Percentiles rank a stretch among this genome's conserved stretches.
Evolutionary conservation across 176 grass and related monocot species (phyloP).

Genomic region (Tillandsia leiboldiana): DNA sequence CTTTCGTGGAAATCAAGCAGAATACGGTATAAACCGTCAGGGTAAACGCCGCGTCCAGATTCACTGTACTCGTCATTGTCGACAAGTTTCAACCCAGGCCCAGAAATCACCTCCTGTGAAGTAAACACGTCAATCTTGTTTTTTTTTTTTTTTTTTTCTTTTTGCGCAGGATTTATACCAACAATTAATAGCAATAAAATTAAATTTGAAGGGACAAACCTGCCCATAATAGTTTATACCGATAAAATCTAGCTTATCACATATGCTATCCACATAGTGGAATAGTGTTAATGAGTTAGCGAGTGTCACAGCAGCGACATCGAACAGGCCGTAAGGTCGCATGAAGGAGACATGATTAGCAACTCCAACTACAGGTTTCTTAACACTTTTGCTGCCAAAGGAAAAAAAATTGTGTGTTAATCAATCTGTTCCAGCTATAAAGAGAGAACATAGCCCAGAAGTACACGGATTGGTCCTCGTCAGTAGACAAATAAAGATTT

Average conservation of each 20-base stretch:
- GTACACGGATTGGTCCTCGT: too few species aligned
- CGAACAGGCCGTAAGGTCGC: conserved; percentile 79
- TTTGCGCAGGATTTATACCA: background rate
- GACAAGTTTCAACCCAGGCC: conserved; percentile 78
- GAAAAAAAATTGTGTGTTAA: conserved; percentile 22
- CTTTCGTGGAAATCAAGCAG: conserved; percentile 75
- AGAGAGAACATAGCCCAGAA: background rate
- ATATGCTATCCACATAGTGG: conserved; percentile 75
- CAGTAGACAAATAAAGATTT: too few species aligned
- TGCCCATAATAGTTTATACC: conserved; percentile 98
- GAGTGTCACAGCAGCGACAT: conserved; percentile 65
- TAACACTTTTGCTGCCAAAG: conserved; percentile 37
- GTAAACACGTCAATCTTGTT: background rate
- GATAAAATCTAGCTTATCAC: conserved; percentile 77
- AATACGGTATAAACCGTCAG: conserved; percentile 72
- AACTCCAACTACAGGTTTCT: conserved; percentile 56
- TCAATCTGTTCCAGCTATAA: background rate
- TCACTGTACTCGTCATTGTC: conserved; percentile 80
- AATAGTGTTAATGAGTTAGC: conserved; percentile 80
- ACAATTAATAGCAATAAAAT: background rate
- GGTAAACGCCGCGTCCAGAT: conserved; percentile 89
- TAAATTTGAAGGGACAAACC: conserved; percentile 27
- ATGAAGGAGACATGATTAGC: conserved; percentile 84
- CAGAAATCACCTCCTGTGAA: conserved; percentile 90
- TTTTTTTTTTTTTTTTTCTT: background rate